Percentiles rank a stretch among this genome's conserved stretches.
phyloP scores from a whole-genome alignment of 306 rosid species.

The Malus asiatica region DNA sequence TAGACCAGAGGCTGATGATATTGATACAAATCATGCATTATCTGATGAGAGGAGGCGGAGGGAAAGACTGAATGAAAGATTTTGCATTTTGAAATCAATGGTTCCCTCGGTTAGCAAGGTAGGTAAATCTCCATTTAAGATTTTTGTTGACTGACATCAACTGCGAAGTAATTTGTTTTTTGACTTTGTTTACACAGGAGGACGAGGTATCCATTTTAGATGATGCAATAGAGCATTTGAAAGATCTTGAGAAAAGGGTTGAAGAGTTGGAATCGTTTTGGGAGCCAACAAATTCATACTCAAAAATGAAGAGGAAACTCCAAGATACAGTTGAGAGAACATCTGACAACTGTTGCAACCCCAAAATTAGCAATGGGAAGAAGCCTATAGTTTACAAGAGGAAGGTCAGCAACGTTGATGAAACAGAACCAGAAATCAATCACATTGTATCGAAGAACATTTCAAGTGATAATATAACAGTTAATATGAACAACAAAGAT shows the following conservation, averaged over 20 bases:
- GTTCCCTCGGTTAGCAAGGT: conserved; percentile 77
- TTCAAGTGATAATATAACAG: conserved; percentile 31
- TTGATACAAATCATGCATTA: conserved; percentile 51
- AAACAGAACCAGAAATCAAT: conserved; percentile 25
- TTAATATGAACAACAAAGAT: conserved; percentile 32
- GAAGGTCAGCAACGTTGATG: conserved; percentile 51
- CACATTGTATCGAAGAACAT: conserved; percentile 18
- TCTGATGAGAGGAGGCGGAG: conserved; percentile 68
- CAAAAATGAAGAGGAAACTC: conserved; percentile 36
- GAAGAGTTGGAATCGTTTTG: conserved; percentile 47
- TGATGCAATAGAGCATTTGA: conserved; percentile 62
- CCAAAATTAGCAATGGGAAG: conserved; percentile 35
- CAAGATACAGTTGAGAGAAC: conserved; percentile 57
- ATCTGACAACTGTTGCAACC: conserved; percentile 49
- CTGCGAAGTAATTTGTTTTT: not conserved
- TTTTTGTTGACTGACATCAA: not conserved
- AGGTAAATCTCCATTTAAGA: conserved; percentile 3
- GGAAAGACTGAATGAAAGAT: conserved; percentile 67
- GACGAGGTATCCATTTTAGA: conserved; percentile 81
- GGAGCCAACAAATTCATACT: conserved; percentile 31
- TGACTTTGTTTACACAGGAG: conserved; percentile 40
- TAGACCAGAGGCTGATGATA: conserved; percentile 59
- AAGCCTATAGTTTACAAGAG: conserved; percentile 56
- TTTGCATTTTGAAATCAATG: conserved; percentile 56
- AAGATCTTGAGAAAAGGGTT: conserved; percentile 66